Conservation (phyloP, 2,329 filamentous ascomycete species). For the Cercospora berteroae region DNA sequence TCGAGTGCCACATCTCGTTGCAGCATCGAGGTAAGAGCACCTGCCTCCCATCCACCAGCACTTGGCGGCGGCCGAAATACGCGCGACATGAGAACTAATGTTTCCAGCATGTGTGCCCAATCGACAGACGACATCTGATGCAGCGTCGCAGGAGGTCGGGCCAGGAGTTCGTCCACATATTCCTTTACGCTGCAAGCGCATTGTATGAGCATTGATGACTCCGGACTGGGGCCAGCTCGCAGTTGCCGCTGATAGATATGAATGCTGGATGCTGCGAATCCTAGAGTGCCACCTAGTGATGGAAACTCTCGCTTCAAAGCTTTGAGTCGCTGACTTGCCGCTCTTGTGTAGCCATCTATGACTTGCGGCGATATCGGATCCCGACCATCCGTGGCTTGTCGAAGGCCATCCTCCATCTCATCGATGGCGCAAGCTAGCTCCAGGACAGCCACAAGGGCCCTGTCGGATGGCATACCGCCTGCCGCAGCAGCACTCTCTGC, state of each 20-base stretch:
- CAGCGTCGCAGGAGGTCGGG: constrained; percentile 24
- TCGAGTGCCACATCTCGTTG: constrained; percentile 27
- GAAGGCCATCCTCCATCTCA: constrained; percentile 25
- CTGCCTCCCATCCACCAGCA: constrained; percentile 28
- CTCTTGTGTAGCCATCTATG: constrained; percentile 23
- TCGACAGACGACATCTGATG: constrained; percentile 29
- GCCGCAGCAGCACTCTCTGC: constrained; percentile 19
- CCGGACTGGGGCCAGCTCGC: constrained; percentile 18
- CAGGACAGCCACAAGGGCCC: constrained; percentile 16
- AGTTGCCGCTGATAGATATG: constrained; percentile 27
- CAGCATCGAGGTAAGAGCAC: constrained; percentile 29
- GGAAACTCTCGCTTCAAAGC: constrained; percentile 29
- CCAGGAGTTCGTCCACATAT: constrained; percentile 31
- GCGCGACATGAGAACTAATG: constrained; percentile 27
- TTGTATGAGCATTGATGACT: constrained; percentile 29
- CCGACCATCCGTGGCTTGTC: constrained; percentile 11
- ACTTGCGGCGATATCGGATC: constrained; percentile 14
- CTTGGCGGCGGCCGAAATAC: constrained; percentile 20
- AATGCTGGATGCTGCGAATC: constrained; percentile 24
- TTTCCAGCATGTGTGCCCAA: constrained; percentile 30
- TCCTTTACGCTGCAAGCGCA: constrained; percentile 31
- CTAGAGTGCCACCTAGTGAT: constrained; percentile 21
- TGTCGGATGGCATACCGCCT: constrained; percentile 22
- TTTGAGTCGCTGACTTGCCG: constrained; percentile 24
- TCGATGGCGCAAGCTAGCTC: constrained; percentile 26